phyloP scores from a whole-genome alignment of 164 flowering plant genomes.

The Kalanchoe fedtschenkoi region DNA sequence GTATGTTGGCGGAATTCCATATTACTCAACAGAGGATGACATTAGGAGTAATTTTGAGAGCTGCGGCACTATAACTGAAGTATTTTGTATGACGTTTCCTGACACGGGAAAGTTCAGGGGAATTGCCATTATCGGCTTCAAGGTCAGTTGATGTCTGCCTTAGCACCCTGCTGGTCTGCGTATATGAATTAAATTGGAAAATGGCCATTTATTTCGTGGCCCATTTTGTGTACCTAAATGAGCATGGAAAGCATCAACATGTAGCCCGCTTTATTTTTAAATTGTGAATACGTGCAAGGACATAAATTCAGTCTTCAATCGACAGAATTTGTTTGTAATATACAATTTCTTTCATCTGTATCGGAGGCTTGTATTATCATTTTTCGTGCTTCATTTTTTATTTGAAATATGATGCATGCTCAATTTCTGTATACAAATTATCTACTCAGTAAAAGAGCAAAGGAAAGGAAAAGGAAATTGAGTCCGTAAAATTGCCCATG shows the following conservation, averaged over 20 bases:
- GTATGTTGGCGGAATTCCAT: slow-evolving; percentile 95
- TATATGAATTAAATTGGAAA: neutral
- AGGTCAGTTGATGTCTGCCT: slow-evolving; percentile 28
- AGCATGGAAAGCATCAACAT: neutral
- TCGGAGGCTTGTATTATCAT: too few species aligned
- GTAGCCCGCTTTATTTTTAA: neutral
- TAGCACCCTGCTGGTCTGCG: neutral
- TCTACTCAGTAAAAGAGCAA: neutral
- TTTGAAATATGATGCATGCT: neutral
- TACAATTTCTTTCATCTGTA: too few species aligned
- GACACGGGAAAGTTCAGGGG: slow-evolving; percentile 94
- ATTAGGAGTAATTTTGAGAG: slow-evolving; percentile 74
- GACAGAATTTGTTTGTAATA: too few species aligned
- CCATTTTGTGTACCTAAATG: neutral
- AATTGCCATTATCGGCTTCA: slow-evolving; percentile 72
- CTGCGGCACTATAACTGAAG: slow-evolving; percentile 71
- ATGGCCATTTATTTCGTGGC: neutral
- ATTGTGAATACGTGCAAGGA: neutral
- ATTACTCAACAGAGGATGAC: slow-evolving; percentile 79
- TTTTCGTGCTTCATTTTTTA: too few species aligned
- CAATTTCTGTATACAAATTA: neutral
- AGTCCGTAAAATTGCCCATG: neutral
- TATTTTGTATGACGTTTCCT: slow-evolving; percentile 78
- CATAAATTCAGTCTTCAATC: neutral
- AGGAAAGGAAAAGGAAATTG: too few species aligned